These are phyloP conservation scores for Berkeleyomyces rouxiae DNA, from an alignment of 2,329 filamentous ascomycete species.

Conservation along the genomic window DNA sequence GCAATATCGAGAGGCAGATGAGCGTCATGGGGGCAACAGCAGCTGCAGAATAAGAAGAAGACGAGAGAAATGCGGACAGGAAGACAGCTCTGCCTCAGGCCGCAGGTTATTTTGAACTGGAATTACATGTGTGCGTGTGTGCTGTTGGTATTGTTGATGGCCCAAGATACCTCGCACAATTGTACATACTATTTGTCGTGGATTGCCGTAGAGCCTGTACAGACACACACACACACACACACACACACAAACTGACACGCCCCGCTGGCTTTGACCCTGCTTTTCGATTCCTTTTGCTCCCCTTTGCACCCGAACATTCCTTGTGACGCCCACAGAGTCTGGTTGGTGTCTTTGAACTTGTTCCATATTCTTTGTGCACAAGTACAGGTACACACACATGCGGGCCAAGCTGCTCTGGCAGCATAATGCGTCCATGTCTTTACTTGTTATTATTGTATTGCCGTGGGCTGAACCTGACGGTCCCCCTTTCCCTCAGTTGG, in stretches of 20 bases:
- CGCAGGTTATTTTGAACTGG: neutral
- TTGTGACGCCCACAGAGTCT: conserved; percentile 1
- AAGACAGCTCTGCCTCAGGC: neutral
- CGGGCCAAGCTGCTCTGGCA: too few species aligned
- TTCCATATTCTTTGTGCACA: conserved; percentile 1
- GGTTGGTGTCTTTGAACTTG: neutral
- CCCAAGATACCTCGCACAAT: too few species aligned
- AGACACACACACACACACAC: neutral
- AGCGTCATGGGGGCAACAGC: neutral
- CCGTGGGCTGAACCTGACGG: too few species aligned
- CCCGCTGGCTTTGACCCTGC: neutral
- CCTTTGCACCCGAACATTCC: conserved; percentile 3
- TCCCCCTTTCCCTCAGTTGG: neutral
- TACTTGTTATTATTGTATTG: too few species aligned
- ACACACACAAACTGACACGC: neutral
- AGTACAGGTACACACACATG: neutral
- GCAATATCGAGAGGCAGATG: neutral
- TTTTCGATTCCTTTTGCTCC: neutral
- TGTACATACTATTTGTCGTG: too few species aligned
- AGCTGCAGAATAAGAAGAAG: neutral
- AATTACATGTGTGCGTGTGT: neutral
- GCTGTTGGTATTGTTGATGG: too few species aligned
- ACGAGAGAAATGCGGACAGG: neutral
- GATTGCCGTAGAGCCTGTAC: too few species aligned
- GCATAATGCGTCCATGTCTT: too few species aligned